A percentile compares a stretch with the other conserved stretches of the same genome.
phyloP scores from a whole-genome alignment of 306 rosid genomes.

The Erythrophleum fordii region DNA sequence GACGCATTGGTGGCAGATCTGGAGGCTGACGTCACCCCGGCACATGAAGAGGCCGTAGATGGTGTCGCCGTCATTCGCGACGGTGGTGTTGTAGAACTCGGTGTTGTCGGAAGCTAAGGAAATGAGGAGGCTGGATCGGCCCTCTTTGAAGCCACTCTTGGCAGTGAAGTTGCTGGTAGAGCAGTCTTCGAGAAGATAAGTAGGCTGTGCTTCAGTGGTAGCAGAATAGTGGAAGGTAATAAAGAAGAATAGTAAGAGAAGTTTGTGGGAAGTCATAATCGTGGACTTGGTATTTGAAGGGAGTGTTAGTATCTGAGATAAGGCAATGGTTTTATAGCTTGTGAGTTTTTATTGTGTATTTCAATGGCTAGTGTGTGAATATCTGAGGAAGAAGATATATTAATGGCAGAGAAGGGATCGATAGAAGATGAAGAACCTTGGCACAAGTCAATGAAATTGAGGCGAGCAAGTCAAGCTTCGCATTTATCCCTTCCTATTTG shows the following conservation, averaged over 20 bases:
- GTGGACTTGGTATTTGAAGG: neutral
- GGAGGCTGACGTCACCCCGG: neutral
- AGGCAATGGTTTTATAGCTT: neutral
- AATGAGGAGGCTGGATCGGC: neutral
- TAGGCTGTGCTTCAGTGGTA: conserved; percentile 9
- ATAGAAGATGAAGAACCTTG: neutral
- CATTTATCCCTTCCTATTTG: no score
- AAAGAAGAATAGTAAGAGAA: neutral
- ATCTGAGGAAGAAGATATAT: neutral
- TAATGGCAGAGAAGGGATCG: neutral
- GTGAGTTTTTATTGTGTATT: no score
- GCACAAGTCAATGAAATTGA: neutral
- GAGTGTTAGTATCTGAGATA: neutral
- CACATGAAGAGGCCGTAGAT: conserved; percentile 42
- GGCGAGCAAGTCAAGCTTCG: no score
- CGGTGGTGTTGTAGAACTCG: conserved; percentile 33
- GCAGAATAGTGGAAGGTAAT: neutral
- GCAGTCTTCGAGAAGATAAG: neutral
- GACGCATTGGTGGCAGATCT: conserved; percentile 10
- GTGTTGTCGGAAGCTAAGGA: conserved; percentile 31
- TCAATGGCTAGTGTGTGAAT: no score
- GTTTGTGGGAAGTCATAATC: neutral
- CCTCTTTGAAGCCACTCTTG: neutral
- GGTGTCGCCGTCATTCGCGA: neutral
- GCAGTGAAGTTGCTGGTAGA: neutral